phyloP scores from a whole-genome alignment of 768 basidiomycete genomes.

The Cubamyces lactineus region DNA sequence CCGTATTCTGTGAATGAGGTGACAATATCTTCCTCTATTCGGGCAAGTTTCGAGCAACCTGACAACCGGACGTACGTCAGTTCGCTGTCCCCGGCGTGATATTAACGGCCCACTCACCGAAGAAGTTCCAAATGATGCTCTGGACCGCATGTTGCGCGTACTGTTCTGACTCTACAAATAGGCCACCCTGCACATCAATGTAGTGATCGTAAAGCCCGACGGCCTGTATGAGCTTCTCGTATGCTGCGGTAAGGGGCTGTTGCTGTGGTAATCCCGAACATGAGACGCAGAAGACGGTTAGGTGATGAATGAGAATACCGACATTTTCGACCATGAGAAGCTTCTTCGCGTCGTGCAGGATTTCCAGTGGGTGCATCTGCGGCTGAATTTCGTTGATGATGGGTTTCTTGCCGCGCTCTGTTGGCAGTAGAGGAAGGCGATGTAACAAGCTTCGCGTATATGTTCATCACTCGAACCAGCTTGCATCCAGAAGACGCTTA shows the following conservation, averaged over 20 bases:
- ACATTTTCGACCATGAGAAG: conserved; percentile 71
- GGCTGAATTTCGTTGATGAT: conserved; percentile 74
- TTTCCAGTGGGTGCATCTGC: conserved; percentile 73
- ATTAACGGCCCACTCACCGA: conserved; percentile 48
- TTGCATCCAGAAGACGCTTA: conserved; percentile 29
- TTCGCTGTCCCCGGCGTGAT: conserved; percentile 17
- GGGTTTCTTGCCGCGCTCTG: conserved; percentile 49
- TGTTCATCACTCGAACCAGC: not conserved
- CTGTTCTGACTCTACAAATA: conserved; percentile 59
- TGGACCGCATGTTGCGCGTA: conserved; percentile 78
- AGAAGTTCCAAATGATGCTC: conserved; percentile 69
- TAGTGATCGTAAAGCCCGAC: conserved; percentile 73
- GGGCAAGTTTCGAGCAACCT: conserved; percentile 72
- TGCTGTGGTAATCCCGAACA: conserved; percentile 46
- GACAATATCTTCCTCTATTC: conserved; percentile 70
- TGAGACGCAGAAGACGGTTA: not conserved
- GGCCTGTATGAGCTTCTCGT: conserved; percentile 68
- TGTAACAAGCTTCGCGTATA: conserved; percentile 59
- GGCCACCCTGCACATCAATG: conserved; percentile 57
- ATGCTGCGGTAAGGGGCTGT: conserved; percentile 71
- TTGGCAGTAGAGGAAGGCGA: conserved; percentile 57
- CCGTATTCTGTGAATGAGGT: conserved; percentile 64
- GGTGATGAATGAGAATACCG: conserved; percentile 16
- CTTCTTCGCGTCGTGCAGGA: conserved; percentile 77
- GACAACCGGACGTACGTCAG: not conserved